Percentiles rank a stretch among this genome's conserved stretches.
Conservation (phyloP, 106 monocot genomes). For the Dendrobium nobile region DNA sequence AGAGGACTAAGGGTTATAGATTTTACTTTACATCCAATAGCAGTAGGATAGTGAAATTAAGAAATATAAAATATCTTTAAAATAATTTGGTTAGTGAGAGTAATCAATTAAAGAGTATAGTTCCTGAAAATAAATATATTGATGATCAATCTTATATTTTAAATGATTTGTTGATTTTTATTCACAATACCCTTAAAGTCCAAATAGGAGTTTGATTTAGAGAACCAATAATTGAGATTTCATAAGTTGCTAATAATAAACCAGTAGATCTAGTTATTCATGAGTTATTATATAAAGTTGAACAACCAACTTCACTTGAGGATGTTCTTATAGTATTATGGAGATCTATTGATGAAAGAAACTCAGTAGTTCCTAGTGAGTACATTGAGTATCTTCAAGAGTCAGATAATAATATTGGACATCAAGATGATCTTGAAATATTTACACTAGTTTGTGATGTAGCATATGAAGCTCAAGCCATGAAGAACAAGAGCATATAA, state of each 20-base stretch:
- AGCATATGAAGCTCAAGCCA: too few relatives aligned
- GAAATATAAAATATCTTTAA: conserved; percentile 4
- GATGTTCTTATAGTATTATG: too few relatives aligned
- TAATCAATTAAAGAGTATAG: neutral
- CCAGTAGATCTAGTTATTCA: too few relatives aligned
- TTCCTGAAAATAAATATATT: neutral
- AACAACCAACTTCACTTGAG: too few relatives aligned
- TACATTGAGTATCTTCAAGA: too few relatives aligned
- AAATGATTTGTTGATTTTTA: conserved; percentile 2
- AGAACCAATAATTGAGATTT: conserved; percentile 8
- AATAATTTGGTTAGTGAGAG: conserved; percentile 16
- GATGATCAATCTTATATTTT: neutral
- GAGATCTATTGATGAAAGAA: too few relatives aligned
- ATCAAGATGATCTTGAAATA: too few relatives aligned
- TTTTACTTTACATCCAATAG: neutral
- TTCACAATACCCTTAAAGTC: conserved; percentile 8
- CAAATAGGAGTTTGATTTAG: neutral
- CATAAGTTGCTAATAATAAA: neutral
- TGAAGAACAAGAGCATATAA: too few relatives aligned
- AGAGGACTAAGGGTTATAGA: conserved; percentile 1
- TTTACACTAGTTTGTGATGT: too few relatives aligned
- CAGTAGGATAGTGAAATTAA: conserved; percentile 8
- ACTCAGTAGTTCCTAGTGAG: too few relatives aligned
- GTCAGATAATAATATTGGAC: too few relatives aligned
- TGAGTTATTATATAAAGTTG: too few relatives aligned